Percentiles rank a stretch among this genome's conserved stretches.
phyloP scores from a whole-genome alignment of 2,329 filamentous ascomycete genomes.

The Aspergillus viridinutans region DNA sequence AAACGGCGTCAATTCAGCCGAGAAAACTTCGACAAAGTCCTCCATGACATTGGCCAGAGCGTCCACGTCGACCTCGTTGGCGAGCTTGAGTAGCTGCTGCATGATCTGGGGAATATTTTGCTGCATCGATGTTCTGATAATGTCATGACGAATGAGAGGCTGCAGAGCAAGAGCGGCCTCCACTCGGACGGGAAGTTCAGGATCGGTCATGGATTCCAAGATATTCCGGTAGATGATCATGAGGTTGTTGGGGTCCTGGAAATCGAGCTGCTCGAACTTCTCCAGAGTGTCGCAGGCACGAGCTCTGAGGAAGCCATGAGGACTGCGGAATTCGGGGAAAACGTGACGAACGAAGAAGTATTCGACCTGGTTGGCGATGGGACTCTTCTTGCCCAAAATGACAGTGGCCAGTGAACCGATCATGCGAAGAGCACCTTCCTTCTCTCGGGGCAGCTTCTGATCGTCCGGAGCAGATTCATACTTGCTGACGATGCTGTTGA shows the following conservation, averaged over 20 bases:
- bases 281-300: constrained; percentile 95
- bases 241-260: constrained; percentile 93
- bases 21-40: constrained; percentile 98
- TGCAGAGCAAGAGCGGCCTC: constrained; percentile 92
- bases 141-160: constrained; percentile 89
- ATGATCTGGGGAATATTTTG: constrained; percentile 98
- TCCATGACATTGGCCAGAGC: constrained; percentile 98
- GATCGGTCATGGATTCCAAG: constrained; percentile 91
- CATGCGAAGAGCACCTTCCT: constrained; percentile 95
- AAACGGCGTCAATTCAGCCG: constrained; percentile 93
- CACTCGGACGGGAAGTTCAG: constrained; percentile 87
- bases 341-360: constrained; percentile 98
- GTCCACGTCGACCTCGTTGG: constrained; percentile 97
- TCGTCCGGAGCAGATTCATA: constrained; percentile 81
- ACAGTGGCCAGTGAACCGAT: constrained; percentile 92
- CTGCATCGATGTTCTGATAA: constrained; percentile 93
- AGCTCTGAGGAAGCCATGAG: constrained; percentile 86
- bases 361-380: constrained; percentile 94
- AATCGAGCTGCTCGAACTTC: constrained; percentile 96
- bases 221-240: constrained; percentile 96
- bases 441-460: constrained; percentile 89
- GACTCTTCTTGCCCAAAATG: constrained; percentile 95
- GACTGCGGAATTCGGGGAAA: constrained; percentile 93
- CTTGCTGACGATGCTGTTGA: constrained; percentile 90
- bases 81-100: constrained; percentile 95